These are phyloP conservation scores for Apiospora arundinis DNA, from an alignment of 2,329 filamentous ascomycete genomes.

Conservation along the genomic window DNA sequence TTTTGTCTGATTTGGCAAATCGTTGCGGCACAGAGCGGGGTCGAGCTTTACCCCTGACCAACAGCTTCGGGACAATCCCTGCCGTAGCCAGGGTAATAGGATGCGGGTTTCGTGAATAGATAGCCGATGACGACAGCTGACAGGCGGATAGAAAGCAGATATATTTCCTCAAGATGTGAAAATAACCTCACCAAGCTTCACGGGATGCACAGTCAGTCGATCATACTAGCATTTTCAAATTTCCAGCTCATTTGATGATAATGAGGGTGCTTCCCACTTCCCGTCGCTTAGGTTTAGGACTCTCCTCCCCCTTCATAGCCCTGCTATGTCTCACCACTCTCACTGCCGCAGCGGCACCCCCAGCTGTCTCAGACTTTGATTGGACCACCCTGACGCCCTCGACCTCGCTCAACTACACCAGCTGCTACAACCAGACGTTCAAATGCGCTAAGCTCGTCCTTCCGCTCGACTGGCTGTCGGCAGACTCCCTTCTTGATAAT, in stretches of 20 bases:
- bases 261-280: not conserved
- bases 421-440: constrained; percentile 9
- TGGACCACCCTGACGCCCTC: constrained; percentile 19
- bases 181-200: too few relatives aligned
- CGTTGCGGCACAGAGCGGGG: not conserved
- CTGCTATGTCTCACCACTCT: not conserved
- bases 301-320: not conserved
- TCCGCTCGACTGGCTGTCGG: constrained; percentile 20
- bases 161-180: too few relatives aligned
- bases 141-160: too few relatives aligned
- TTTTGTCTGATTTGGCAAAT: not conserved
- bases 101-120: not conserved
- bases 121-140: not conserved
- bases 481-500: not conserved
- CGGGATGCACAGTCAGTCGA: not conserved
- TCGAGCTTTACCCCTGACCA: not conserved
- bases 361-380: not conserved
- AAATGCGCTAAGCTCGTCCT: constrained; percentile 20
- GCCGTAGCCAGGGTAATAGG: not conserved
- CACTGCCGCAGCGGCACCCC: not conserved
- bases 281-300: not conserved
- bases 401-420: constrained; percentile 19
- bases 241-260: not conserved
- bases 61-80: not conserved
- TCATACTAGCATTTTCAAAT: not conserved